Evolutionary conservation across 768 basidiomycete species (phyloP), one percentile per base, ranked within the genome.

Genomic region (Hypsizygus marmoreus): DNA sequence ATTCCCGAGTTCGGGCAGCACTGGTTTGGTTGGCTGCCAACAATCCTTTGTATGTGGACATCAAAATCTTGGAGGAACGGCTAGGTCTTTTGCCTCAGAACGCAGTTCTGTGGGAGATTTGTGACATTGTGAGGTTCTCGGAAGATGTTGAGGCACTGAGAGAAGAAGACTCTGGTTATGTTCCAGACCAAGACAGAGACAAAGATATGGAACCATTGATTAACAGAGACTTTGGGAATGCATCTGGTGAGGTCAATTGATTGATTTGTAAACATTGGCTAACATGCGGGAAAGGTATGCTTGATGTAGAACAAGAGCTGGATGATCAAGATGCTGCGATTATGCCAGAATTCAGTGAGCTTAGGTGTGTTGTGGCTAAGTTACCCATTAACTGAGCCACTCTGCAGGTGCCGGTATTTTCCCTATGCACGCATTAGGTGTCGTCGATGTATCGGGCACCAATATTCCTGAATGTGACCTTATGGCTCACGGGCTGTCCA

Each of bases 11-110:
- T 19, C 45, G 41, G 12, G 36, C 60, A 1, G 67, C 64, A 0
- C 44, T 75, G 0, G 16, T 49, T 0, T 72, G 69, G 68, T 40
- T 71, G 38, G 66, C 66, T 39, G n/a, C 0, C 0, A 49, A 71
- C 51, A 70, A 70, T 38, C 39, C 45, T 0, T 12, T 60, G 4
- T 70, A 68, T 37, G 9, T 16, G 11, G 51, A 55, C 16, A 61
- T 64, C 32, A 37, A 39, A 0, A 62, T 62, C 14, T 60, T 47
- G 31, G 39, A 43, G 3, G 54, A 45, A 24, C 38, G 44, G 0
- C 24, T 74, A 9, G 4, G 16, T 0, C 16, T 34, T 4, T 42
- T 73, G 0, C 71, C 72, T 0, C 59, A 60, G 13, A 56, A 70
- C 33, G 61, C 45, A 0, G 49, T 74, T 2, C 72, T 69, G 1